Evolutionary conservation across 2,329 filamentous ascomycete genomes (phyloP).

Genomic region (Chrysoporthe cubensis): DNA sequence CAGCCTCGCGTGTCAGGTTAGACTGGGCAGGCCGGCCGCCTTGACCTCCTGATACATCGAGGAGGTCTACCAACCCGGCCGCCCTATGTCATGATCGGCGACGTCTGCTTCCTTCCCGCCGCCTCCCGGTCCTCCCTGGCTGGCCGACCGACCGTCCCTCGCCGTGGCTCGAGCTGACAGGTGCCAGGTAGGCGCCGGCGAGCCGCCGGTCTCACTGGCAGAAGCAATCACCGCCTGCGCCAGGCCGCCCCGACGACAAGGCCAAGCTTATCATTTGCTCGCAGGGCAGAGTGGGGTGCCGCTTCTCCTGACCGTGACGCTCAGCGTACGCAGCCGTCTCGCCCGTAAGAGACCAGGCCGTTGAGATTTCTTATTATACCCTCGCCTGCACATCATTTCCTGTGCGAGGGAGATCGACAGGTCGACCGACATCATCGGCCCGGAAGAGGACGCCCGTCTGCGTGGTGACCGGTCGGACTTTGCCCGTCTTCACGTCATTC

Average conservation of each 20-base stretch:
- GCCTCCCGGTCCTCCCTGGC: background rate
- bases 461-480: background rate
- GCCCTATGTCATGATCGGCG: conserved; percentile 26
- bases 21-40: background rate
- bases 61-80: background rate
- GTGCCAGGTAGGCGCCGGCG: background rate
- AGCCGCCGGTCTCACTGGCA: background rate
- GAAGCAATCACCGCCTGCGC: background rate
- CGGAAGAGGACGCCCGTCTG: background rate
- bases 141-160: background rate
- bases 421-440: background rate
- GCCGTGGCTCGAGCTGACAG: background rate
- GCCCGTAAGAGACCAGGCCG: background rate
- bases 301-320: background rate
- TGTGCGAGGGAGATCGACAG: background rate
- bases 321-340: background rate
- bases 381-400: conserved; percentile 2
- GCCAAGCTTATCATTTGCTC: background rate
- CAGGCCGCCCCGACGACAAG: background rate
- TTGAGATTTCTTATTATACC: background rate
- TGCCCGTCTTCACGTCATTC: background rate
- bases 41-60: conserved; percentile 18
- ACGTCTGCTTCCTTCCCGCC: conserved; percentile 3
- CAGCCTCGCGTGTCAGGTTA: background rate
- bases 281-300: background rate